Percentiles rank a stretch among this genome's conserved stretches.
Conservation (phyloP, 805 yeast species). For the Barnettozyma californica region DNA sequence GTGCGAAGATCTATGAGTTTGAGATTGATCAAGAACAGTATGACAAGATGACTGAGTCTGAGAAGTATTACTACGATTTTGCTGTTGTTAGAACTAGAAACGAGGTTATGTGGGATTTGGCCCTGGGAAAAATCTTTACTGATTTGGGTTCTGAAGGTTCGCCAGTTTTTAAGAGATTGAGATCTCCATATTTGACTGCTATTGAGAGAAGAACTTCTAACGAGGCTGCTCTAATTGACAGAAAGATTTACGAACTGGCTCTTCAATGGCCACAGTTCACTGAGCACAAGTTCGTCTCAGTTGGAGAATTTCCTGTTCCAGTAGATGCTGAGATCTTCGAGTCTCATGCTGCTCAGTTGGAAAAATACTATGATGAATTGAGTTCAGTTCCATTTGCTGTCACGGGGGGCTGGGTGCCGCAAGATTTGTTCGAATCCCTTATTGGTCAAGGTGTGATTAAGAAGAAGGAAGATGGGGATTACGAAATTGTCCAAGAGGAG, state of each 20-base stretch:
- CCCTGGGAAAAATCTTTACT: slow-evolving; percentile 58
- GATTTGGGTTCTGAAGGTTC: slow-evolving; percentile 79
- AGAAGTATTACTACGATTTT: slow-evolving; percentile 76
- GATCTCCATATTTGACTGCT: slow-evolving; percentile 57
- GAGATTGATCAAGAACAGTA: slow-evolving; percentile 71
- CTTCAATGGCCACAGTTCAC: slow-evolving; percentile 66
- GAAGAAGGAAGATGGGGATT: slow-evolving; percentile 54
- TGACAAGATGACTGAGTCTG: slow-evolving; percentile 60
- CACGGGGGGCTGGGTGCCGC: slow-evolving; percentile 94
- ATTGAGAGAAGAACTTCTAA: slow-evolving; percentile 51
- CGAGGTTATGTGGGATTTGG: slow-evolving; percentile 82
- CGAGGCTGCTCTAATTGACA: slow-evolving; percentile 61
- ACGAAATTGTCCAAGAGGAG: slow-evolving; percentile 25
- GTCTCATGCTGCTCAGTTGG: slow-evolving; percentile 51
- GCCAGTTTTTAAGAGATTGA: slow-evolving; percentile 69
- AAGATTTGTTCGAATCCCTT: slow-evolving; percentile 77
- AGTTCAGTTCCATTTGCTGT: slow-evolving; percentile 78
- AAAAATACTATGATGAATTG: slow-evolving; percentile 61
- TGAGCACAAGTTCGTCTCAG: slow-evolving; percentile 49
- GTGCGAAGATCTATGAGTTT: slow-evolving; percentile 77
- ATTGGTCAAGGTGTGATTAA: slow-evolving; percentile 64
- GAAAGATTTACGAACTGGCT: slow-evolving; percentile 57
- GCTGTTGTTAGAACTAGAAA: slow-evolving; percentile 88
- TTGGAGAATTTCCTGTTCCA: slow-evolving; percentile 52
- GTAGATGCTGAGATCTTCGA: slow-evolving; percentile 56